phyloP scores from a whole-genome alignment of 768 basidiomycete genomes.

The Asterophora parasitica region DNA sequence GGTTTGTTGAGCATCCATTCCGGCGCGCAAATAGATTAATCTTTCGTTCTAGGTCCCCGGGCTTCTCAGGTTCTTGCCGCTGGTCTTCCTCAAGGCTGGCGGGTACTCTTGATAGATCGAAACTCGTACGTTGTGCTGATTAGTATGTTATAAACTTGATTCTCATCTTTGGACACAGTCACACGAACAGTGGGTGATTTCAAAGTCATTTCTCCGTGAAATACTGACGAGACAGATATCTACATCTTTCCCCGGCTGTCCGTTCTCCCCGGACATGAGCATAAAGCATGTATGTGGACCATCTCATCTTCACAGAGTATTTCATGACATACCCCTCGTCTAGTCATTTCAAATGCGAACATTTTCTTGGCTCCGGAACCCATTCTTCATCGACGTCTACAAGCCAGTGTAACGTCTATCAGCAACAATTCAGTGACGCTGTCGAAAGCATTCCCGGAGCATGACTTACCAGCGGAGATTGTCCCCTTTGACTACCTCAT shows the following conservation, averaged over 20 bases:
- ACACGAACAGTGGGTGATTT: constrained; percentile 38
- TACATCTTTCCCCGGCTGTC: constrained; percentile 58
- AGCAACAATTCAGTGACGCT: constrained; percentile 36
- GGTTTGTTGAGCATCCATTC: constrained; percentile 14
- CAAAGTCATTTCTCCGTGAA: background rate
- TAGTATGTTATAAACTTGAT: background rate
- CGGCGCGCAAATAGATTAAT: background rate
- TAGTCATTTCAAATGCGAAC: constrained; percentile 52
- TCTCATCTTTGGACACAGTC: constrained; percentile 24
- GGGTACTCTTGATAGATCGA: constrained; percentile 52
- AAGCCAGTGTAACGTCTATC: constrained; percentile 42
- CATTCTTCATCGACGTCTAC: constrained; percentile 31
- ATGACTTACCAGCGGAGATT: constrained; percentile 29
- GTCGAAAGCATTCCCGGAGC: constrained; percentile 43
- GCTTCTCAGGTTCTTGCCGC: constrained; percentile 47
- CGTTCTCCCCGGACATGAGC: constrained; percentile 55
- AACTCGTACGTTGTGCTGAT: constrained; percentile 42
- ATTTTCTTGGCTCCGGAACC: constrained; percentile 32
- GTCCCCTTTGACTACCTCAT: constrained; percentile 54
- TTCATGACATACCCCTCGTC: too few species aligned
- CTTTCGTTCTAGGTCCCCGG: constrained; percentile 35
- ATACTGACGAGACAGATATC: constrained; percentile 30
- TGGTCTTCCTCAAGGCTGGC: constrained; percentile 46
- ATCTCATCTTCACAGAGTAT: background rate
- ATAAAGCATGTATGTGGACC: constrained; percentile 53